Evolutionary conservation across 2,329 filamentous ascomycete species (phyloP).

Genomic region (Clonostachys solani): DNA sequence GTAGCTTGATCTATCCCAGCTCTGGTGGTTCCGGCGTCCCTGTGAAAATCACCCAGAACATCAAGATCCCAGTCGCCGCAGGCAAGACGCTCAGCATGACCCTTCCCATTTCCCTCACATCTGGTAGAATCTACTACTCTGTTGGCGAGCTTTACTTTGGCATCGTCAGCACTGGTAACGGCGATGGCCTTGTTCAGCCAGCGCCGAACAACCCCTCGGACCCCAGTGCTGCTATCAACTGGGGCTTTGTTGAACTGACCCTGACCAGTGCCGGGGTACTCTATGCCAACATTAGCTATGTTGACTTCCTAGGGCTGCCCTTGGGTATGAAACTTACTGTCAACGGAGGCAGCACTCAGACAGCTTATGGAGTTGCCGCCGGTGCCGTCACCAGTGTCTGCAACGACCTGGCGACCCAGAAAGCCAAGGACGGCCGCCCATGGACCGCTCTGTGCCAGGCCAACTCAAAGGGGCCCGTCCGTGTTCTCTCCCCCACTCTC

Average conservation of each 20-base stretch:
- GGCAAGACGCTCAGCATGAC: conserved; percentile 56
- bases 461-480: conserved; percentile 32
- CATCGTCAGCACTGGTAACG: conserved; percentile 66
- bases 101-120: conserved; percentile 64
- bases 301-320: conserved; percentile 71
- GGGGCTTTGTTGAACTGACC: conserved; percentile 69
- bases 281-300: conserved; percentile 68
- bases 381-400: conserved; percentile 25
- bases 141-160: conserved; percentile 52
- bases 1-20: conserved; percentile 53
- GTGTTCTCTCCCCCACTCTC: conserved; percentile 49
- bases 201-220: conserved; percentile 64
- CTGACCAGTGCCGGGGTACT: conserved; percentile 52
- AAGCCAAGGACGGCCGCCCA: conserved; percentile 36
- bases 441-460: conserved; percentile 49
- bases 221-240: conserved; percentile 55
- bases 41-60: conserved; percentile 48
- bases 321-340: conserved; percentile 51
- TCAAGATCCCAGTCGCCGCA: conserved; percentile 56
- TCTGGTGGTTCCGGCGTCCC: conserved; percentile 50
- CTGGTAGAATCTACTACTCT: conserved; percentile 67
- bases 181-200: conserved; percentile 70
- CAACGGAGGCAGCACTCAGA: conserved; percentile 34
- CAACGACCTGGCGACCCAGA: conserved; percentile 36
- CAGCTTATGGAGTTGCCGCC: conserved; percentile 35